Evolutionary conservation across 768 basidiomycete genomes (phyloP), one percentile per base, ranked within the genome.

Genomic region (Macrolepiota fuliginosa): DNA sequence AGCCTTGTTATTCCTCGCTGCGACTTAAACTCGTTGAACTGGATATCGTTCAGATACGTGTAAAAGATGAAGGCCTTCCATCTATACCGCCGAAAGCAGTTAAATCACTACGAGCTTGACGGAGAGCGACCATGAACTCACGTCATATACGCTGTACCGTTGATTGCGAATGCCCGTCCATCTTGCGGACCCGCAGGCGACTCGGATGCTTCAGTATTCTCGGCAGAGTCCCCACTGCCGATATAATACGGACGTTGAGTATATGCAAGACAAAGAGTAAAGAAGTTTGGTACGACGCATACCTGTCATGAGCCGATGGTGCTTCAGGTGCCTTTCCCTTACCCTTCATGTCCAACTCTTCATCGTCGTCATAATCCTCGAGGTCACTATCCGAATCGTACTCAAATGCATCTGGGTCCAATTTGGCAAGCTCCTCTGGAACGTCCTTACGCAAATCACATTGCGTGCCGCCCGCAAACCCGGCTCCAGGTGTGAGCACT

Each of bases 301-400:
- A 56, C 56, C 39, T 45, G 29, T 32, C 40, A 19, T 7, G n/a
- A 9, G 42, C 42, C 17, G n/a, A n/a, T 0, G 42, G n/a, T 15
- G 42, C 4, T 1, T 1, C 56, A 12, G 12, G 15, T 15, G 29
- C 12, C 15, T 36, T 25, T 7, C 46, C 45, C 17, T 37, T 22
- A 37, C 46, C 15, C 32, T 29, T 32, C 1, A 17, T 3, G 1
- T 11, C 29, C 11, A n/a, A 17, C 12, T 24, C 50, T 2, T 7
- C 2, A 7, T 53, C 50, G 40, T 15, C 29, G 10, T 40, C 36
- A 15, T 27, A 19, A 39, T 58, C 58, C 27, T 63, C 62, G 0
- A 64, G 59, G 22, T 64, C 63, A 36, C 63, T 64, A 27, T 64
- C 63, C 9, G 59, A 55, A 15, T 54, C 47, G 35, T 56, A 64